Evolutionary conservation across 208 protist genomes (phyloP).

Genomic region (Leishmania major): DNA sequence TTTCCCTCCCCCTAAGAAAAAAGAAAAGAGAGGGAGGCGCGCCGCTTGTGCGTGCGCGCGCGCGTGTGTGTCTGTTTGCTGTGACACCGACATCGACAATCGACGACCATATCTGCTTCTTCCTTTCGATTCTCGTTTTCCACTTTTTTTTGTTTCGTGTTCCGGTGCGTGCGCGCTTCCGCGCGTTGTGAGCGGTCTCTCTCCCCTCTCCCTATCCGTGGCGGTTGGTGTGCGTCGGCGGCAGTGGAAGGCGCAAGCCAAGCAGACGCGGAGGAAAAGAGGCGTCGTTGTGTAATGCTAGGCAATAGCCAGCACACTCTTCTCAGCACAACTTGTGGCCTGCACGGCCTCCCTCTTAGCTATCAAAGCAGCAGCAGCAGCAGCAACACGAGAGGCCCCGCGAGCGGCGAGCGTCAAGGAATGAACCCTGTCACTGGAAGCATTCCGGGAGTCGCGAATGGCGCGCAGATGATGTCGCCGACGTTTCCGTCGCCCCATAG

Average conservation of each 20-base stretch:
- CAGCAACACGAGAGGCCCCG: neutral
- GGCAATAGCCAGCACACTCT: conserved; percentile 1
- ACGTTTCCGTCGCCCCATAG: conserved; percentile 59
- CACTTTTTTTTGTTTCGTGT: neutral
- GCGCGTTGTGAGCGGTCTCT: neutral
- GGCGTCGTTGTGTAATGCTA: neutral
- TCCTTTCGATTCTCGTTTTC: neutral
- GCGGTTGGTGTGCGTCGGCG: neutral
- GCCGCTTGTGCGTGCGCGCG: neutral
- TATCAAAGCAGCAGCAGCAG: neutral
- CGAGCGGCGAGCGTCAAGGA: conserved; percentile 1
- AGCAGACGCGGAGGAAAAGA: neutral
- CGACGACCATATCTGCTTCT: neutral
- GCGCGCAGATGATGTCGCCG: conserved; percentile 44
- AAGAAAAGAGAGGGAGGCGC: neutral
- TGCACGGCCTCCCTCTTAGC: neutral
- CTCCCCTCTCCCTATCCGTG: neutral
- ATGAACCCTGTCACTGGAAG: conserved; percentile 33
- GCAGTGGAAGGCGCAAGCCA: neutral
- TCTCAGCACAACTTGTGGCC: neutral
- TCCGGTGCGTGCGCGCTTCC: neutral
- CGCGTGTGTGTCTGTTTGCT: neutral
- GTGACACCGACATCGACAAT: neutral
- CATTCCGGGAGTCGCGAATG: conserved; percentile 28
- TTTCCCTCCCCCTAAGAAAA: too few species aligned